Conservation (phyloP, 257 asterid species). For the Fraxinus pennsylvanica region DNA sequence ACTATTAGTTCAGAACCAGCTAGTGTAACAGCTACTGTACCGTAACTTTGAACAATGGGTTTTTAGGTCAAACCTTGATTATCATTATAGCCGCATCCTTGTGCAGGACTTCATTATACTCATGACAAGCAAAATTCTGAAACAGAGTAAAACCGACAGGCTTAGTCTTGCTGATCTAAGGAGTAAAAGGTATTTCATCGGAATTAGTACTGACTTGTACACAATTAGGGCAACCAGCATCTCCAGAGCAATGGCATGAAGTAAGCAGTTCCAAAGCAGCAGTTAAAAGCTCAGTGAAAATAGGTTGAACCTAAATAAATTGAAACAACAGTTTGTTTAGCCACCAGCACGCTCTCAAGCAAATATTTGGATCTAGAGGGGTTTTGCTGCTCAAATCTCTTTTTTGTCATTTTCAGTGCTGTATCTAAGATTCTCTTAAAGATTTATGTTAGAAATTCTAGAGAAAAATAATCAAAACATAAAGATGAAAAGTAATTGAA, state of each 20-base stretch:
- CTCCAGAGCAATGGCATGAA: conserved; percentile 78
- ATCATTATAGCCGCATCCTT: conserved; percentile 88
- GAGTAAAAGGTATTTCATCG: not conserved
- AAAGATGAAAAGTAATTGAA: not conserved
- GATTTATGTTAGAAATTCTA: not conserved
- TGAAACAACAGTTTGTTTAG: conserved; percentile 2
- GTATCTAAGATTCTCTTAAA: not conserved
- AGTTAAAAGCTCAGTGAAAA: conserved; percentile 62
- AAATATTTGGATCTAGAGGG: not conserved
- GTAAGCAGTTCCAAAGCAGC: conserved; percentile 84
- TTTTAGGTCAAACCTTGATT: conserved; percentile 57
- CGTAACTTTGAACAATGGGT: not conserved
- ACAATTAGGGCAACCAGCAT: conserved; percentile 88
- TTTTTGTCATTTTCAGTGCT: not conserved
- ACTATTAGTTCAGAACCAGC: conserved; percentile 16
- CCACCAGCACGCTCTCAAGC: not conserved
- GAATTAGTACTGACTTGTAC: conserved; percentile 57
- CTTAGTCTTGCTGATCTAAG: conserved; percentile 12
- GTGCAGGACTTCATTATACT: conserved; percentile 89
- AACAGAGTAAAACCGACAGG: conserved; percentile 22
- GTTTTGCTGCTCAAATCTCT: not conserved
- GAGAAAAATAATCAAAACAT: not conserved
- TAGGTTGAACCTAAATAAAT: conserved; percentile 67
- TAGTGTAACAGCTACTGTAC: not conserved
- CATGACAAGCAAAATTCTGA: conserved; percentile 68